phyloP scores from a whole-genome alignment of 257 asterid species.

The Osmanthus fragrans region DNA sequence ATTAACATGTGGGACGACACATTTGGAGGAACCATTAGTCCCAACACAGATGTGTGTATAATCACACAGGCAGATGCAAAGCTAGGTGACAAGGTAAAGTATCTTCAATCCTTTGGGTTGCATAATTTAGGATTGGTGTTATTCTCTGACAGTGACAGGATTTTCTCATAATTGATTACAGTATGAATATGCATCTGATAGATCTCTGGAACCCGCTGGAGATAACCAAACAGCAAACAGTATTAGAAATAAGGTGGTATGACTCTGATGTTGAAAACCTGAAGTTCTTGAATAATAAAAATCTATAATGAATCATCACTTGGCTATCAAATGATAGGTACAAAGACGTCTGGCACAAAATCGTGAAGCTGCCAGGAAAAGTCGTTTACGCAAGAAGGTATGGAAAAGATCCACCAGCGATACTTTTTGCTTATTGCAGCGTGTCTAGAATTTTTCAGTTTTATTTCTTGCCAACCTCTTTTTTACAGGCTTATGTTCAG shows the following conservation, averaged over 20 bases:
- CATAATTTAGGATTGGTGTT: slow-evolving; percentile 2
- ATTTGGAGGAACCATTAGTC: slow-evolving; percentile 51
- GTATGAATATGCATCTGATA: slow-evolving; percentile 67
- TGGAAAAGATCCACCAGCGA: not conserved
- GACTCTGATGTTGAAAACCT: not conserved
- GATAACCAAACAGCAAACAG: slow-evolving; percentile 52
- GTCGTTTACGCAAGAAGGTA: slow-evolving; percentile 90
- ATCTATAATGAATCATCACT: not conserved
- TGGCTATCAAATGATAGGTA: slow-evolving; percentile 39
- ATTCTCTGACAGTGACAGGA: not conserved
- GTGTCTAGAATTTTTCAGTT: not conserved
- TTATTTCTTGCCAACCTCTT: not conserved
- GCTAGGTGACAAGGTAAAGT: slow-evolving; percentile 60
- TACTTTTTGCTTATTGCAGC: not conserved
- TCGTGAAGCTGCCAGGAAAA: slow-evolving; percentile 92
- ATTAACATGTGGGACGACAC: slow-evolving; percentile 84
- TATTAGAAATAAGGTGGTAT: slow-evolving; percentile 66
- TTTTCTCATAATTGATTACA: slow-evolving; percentile 9
- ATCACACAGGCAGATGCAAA: slow-evolving; percentile 46
- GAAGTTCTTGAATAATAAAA: not conserved
- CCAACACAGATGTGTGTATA: slow-evolving; percentile 43
- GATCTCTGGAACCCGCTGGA: slow-evolving; percentile 53
- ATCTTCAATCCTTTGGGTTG: not conserved
- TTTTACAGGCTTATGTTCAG: slow-evolving; percentile 81
- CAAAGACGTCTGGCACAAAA: slow-evolving; percentile 88